Evolutionary conservation across 257 asterid species (phyloP).

Genomic region (Solanum dulcamara): DNA sequence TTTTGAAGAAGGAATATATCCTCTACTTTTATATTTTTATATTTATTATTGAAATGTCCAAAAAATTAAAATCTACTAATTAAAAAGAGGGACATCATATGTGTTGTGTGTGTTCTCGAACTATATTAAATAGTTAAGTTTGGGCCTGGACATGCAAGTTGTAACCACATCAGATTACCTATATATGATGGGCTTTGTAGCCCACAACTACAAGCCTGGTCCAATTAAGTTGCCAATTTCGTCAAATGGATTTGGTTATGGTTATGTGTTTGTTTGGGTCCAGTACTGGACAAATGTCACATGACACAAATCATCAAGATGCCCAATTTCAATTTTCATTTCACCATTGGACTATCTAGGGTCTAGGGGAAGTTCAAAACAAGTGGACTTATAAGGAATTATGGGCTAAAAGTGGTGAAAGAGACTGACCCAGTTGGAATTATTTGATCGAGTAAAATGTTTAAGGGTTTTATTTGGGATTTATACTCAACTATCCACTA

Average conservation of each 20-base stretch:
- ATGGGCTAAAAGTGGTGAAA: not conserved
- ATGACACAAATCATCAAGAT: not conserved
- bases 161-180: too few relatives aligned
- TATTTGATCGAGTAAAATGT: not conserved
- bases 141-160: not conserved
- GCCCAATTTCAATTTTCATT: not conserved
- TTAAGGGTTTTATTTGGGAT: not conserved
- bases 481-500: rapidly evolving
- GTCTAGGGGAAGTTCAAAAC: not conserved
- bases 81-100: too few relatives aligned
- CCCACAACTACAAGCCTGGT: not conserved
- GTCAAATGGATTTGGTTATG: not conserved
- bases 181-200: not conserved
- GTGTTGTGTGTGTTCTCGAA: too few relatives aligned
- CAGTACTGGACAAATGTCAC: not conserved
- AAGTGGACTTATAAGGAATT: not conserved
- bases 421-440: not conserved
- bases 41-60: too few relatives aligned
- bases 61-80: too few relatives aligned
- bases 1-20: too few relatives aligned
- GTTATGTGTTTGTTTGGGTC: not conserved
- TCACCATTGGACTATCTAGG: not conserved
- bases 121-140: too few relatives aligned
- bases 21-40: too few relatives aligned
- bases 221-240: not conserved